Percentiles rank a stretch among this genome's conserved stretches.
phyloP scores from a whole-genome alignment of 805 yeast species.

The Myxozyma geophila region DNA sequence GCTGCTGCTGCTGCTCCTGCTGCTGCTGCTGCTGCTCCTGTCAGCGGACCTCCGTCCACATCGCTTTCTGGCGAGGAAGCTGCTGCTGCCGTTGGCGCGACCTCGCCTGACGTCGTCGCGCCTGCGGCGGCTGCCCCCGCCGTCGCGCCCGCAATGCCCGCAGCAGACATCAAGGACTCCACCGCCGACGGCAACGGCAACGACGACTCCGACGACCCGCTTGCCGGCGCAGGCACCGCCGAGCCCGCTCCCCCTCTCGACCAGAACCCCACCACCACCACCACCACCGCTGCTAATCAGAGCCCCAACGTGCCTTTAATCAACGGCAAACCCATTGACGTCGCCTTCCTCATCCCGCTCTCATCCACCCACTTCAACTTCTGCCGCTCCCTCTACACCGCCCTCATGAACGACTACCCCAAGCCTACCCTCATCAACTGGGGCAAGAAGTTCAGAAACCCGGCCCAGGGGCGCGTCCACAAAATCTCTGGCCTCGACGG shows the following conservation, averaged over 20 bases:
- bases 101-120: background rate
- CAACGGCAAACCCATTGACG: conserved; percentile 22
- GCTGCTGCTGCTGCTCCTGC: background rate
- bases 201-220: conserved; percentile 4
- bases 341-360: conserved; percentile 35
- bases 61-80: too few species aligned
- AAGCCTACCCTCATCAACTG: conserved; percentile 34
- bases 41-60: background rate
- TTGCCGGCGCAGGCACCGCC: conserved; percentile 6
- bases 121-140: background rate
- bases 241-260: conserved; percentile 1
- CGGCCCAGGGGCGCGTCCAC: conserved; percentile 28
- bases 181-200: background rate
- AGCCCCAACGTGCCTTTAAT: background rate
- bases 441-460: conserved; percentile 24
- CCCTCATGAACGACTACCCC: conserved; percentile 36
- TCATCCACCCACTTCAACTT: conserved; percentile 34
- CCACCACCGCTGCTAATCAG: background rate
- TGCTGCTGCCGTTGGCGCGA: background rate
- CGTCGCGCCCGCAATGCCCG: background rate
- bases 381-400: conserved; percentile 36
- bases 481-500: conserved; percentile 29
- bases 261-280: background rate
- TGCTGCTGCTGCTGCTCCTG: background rate
- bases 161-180: background rate